These are phyloP conservation scores for Colletotrichum orchidophilum DNA, from an alignment of 2,329 filamentous ascomycete genomes.

Conservation along the genomic window DNA sequence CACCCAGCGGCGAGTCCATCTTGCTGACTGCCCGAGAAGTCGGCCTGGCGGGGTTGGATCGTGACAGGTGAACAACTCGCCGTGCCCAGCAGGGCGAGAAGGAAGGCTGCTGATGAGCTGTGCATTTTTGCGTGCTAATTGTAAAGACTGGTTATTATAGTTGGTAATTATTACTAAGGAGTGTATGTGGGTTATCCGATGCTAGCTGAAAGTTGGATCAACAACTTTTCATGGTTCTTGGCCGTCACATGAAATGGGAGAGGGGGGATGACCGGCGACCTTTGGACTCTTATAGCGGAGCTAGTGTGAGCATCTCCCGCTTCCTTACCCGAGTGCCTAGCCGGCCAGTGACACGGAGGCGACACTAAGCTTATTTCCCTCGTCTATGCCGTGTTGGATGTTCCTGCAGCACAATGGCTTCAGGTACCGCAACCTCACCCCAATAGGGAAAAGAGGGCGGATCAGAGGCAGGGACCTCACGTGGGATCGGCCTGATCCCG, in stretches of 20 bases:
- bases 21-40: constrained; percentile 30
- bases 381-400: background rate
- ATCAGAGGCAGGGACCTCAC: constrained; percentile 13
- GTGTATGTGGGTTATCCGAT: background rate
- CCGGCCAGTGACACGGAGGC: background rate
- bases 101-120: constrained; percentile 1
- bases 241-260: background rate
- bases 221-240: background rate
- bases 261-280: background rate
- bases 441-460: constrained; percentile 20
- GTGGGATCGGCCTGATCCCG: constrained; percentile 11
- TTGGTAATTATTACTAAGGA: background rate
- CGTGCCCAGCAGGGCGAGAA: constrained; percentile 29
- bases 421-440: constrained; percentile 32
- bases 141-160: background rate
- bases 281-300: constrained; percentile 19
- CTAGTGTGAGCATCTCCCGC: background rate
- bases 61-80: constrained; percentile 9
- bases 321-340: background rate
- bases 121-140: constrained; percentile 1
- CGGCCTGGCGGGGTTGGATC: constrained; percentile 21
- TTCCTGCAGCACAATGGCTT: constrained; percentile 19
- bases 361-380: constrained; percentile 14
- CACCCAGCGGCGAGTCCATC: constrained; percentile 40
- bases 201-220: background rate